Conservation (phyloP, 805 yeast genomes). For the Sungouiella thailandica region DNA sequence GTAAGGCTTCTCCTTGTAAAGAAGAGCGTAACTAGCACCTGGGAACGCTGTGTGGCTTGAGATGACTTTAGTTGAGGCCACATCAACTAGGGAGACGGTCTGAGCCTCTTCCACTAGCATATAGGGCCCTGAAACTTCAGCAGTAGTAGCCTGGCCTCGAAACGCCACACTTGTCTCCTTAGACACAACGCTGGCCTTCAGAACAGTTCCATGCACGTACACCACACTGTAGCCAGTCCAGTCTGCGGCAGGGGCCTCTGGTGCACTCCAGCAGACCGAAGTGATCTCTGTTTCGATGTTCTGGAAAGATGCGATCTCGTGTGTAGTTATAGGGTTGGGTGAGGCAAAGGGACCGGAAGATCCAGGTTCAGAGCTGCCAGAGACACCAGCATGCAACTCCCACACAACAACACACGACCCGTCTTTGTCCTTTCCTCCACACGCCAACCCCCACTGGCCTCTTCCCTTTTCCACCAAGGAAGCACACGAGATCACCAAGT, state of each 20-base stretch:
- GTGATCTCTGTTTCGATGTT: too few relatives aligned
- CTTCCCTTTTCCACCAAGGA: too few relatives aligned
- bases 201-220: not conserved
- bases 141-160: not conserved
- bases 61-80: not conserved
- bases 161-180: not conserved
- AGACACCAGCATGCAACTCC: too few relatives aligned
- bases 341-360: too few relatives aligned
- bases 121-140: not conserved
- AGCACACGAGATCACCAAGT: too few relatives aligned
- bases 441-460: too few relatives aligned
- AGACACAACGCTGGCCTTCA: not conserved
- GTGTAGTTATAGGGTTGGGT: too few relatives aligned
- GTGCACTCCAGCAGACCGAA: too few relatives aligned
- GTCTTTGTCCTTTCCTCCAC: too few relatives aligned
- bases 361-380: too few relatives aligned
- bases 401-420: too few relatives aligned
- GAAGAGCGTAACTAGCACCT: not conserved
- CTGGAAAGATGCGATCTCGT: too few relatives aligned
- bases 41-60: not conserved
- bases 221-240: not conserved
- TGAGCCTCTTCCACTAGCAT: not conserved
- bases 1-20: not conserved
- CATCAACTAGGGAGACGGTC: not conserved
- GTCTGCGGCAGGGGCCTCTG: not conserved